Percentiles rank a stretch among this genome's conserved stretches.
These are phyloP conservation scores for Naegleria lovaniensis DNA, from an alignment of 208 protist genomes.

Conservation along the genomic window DNA sequence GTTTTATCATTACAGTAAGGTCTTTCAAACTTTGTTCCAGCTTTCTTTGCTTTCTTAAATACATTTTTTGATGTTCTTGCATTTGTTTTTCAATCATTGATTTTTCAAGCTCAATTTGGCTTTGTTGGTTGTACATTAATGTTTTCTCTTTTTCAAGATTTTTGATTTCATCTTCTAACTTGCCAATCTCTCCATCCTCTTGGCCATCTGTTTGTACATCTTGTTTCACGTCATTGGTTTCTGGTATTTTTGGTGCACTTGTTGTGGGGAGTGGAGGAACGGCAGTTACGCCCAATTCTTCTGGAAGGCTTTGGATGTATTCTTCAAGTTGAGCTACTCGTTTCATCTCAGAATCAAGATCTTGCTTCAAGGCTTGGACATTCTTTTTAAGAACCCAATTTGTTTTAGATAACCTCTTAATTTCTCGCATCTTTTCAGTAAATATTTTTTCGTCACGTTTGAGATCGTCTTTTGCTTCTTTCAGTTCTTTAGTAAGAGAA, in stretches of 20 bases:
- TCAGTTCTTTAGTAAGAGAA: conserved; percentile 46
- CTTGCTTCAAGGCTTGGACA: background rate
- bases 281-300: background rate
- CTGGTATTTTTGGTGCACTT: background rate
- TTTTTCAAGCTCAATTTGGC: background rate
- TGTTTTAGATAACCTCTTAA: conserved; percentile 51
- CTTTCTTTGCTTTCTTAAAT: background rate
- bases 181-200: background rate
- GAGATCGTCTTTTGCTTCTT: conserved; percentile 58
- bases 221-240: background rate
- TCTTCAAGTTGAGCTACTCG: background rate
- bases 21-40: background rate
- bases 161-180: background rate
- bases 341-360: background rate
- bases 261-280: background rate
- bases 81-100: background rate
- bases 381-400: conserved; percentile 47
- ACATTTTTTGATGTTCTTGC: background rate
- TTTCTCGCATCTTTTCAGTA: conserved; percentile 54
- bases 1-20: conserved; percentile 19
- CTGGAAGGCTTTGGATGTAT: background rate
- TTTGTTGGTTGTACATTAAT: background rate
- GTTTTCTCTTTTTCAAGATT: conserved; percentile 3
- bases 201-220: background rate
- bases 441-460: conserved; percentile 65